These are phyloP conservation scores for Amanita rubescens DNA, from an alignment of 768 basidiomycete genomes.

Conservation along the genomic window DNA sequence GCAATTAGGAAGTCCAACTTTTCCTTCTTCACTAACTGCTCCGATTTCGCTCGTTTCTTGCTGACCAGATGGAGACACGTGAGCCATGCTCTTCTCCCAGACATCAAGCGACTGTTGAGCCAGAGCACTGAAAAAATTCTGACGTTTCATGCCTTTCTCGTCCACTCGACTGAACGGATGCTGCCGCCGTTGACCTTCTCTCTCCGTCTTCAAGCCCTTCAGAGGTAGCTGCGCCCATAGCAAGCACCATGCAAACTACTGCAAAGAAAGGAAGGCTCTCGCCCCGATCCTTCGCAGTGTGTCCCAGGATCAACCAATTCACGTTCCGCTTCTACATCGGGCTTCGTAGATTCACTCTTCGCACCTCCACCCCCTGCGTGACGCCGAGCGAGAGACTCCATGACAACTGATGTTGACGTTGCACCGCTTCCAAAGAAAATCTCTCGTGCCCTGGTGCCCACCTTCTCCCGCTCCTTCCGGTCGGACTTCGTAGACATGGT, in stretches of 20 bases:
- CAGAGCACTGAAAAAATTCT: constrained; percentile 21
- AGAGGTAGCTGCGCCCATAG: constrained; percentile 39
- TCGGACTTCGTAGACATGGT: constrained; percentile 9
- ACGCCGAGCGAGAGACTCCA: background rate
- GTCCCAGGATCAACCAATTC: background rate
- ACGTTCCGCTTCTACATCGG: background rate
- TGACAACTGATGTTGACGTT: background rate
- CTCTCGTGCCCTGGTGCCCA: constrained; percentile 10
- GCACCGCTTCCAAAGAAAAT: constrained; percentile 3
- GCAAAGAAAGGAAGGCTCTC: constrained; percentile 46
- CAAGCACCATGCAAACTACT: constrained; percentile 48
- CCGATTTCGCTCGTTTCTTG: constrained; percentile 4
- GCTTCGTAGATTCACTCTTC: background rate
- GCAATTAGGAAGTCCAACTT: constrained; percentile 49
- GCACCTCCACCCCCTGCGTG: background rate
- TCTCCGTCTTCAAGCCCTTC: background rate
- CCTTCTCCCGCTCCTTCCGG: constrained; percentile 14
- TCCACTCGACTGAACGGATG: background rate
- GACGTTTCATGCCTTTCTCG: background rate
- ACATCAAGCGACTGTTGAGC: constrained; percentile 30
- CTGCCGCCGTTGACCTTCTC: background rate
- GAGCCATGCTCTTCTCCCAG: constrained; percentile 25
- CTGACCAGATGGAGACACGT: constrained; percentile 4
- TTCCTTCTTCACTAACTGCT: constrained; percentile 18
- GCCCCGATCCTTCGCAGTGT: background rate